A percentile compares a stretch with the other conserved stretches of the same genome.
Conservation (phyloP, 1,284 basidiomycete genomes). For the Pascua sp. region DNA sequence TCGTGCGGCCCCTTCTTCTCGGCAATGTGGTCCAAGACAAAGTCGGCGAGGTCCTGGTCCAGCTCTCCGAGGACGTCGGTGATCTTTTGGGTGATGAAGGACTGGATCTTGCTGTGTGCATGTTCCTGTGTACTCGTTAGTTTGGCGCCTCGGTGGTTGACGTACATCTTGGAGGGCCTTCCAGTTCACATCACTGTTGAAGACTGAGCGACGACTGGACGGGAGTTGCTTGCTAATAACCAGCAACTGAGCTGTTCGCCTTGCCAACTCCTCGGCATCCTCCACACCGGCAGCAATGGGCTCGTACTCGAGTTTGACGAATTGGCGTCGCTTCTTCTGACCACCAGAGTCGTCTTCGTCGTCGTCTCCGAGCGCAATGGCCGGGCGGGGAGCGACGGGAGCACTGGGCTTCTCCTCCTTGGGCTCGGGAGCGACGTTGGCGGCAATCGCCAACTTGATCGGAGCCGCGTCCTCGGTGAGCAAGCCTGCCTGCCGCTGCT, state of each 20-base stretch:
- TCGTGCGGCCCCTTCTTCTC: constrained; percentile 76
- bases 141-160: constrained; percentile 7
- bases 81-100: constrained; percentile 73
- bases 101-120: constrained; percentile 69
- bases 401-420: constrained; percentile 46
- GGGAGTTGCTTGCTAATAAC: constrained; percentile 68
- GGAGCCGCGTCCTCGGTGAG: constrained; percentile 85
- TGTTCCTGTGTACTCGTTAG: too few relatives aligned
- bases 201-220: constrained; percentile 66
- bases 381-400: constrained; percentile 27
- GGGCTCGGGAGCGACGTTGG: constrained; percentile 14
- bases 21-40: constrained; percentile 79
- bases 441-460: constrained; percentile 69
- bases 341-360: constrained; percentile 72
- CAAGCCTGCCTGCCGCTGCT: constrained; percentile 80
- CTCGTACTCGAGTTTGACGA: constrained; percentile 76
- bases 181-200: constrained; percentile 78
- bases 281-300: constrained; percentile 12
- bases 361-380: constrained; percentile 63
- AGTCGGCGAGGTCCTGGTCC: constrained; percentile 71
- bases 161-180: constrained; percentile 76
- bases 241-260: constrained; percentile 70
- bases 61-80: constrained; percentile 78
- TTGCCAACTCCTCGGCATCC: constrained; percentile 51
- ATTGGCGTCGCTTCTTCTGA: constrained; percentile 70